Conservation (phyloP, 768 basidiomycete genomes). For the Hygrophorus russula region DNA sequence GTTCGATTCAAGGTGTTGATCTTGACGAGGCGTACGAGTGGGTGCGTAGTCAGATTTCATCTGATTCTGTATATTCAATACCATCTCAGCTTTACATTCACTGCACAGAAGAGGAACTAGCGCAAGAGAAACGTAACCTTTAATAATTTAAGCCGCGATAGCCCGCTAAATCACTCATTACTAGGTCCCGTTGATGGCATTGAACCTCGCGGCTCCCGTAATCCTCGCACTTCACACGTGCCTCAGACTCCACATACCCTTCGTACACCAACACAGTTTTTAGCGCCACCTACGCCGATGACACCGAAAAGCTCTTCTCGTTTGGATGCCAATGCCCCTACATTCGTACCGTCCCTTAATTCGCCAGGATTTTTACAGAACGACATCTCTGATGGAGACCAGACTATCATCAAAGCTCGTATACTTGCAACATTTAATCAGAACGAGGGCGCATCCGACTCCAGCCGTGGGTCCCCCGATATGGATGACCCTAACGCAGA, state of each 20-base stretch:
- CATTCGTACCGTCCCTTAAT: constrained; percentile 23
- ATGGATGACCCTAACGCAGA: constrained; percentile 45
- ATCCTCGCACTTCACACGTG: constrained; percentile 18
- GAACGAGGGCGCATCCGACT: constrained; percentile 15
- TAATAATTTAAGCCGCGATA: background rate
- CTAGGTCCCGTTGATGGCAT: constrained; percentile 1
- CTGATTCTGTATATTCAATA: background rate
- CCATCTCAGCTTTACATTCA: constrained; percentile 47
- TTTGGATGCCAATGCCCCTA: constrained; percentile 29
- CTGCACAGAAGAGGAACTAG: constrained; percentile 50
- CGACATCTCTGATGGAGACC: constrained; percentile 8
- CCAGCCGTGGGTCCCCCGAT: constrained; percentile 23
- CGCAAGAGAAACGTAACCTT: constrained; percentile 21
- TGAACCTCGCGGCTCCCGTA: constrained; percentile 8
- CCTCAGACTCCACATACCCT: constrained; percentile 13
- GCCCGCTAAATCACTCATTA: background rate
- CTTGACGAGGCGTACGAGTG: constrained; percentile 89
- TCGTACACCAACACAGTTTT: constrained; percentile 23
- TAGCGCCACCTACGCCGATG: constrained; percentile 13
- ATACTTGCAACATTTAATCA: constrained; percentile 11
- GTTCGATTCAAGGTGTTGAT: constrained; percentile 49
- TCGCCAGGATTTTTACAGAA: constrained; percentile 4
- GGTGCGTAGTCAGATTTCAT: constrained; percentile 35
- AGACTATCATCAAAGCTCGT: constrained; percentile 11
- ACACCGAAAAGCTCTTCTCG: constrained; percentile 13